Conservation (phyloP, 2,329 filamentous ascomycete genomes). For the Phialocephala sp. region DNA sequence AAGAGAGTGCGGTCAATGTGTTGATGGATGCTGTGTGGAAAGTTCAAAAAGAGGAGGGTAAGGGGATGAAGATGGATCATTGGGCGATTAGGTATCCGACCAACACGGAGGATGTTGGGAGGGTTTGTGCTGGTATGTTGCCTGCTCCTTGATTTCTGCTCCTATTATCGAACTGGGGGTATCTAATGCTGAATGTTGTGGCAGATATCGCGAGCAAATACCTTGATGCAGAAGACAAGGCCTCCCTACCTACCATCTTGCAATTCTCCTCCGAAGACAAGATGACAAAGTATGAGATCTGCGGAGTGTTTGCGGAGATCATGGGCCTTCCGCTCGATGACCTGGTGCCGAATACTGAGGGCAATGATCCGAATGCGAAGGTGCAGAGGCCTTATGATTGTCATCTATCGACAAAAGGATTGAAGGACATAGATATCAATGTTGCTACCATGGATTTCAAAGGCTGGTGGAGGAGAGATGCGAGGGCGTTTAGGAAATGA, state of each 20-base stretch:
- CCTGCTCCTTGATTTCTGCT: conserved; percentile 20
- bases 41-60: conserved; percentile 63
- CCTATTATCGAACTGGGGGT: conserved; percentile 5
- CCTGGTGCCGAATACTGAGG: conserved; percentile 72
- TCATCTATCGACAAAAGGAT: conserved; percentile 77
- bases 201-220: conserved; percentile 76
- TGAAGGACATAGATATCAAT: conserved; percentile 77
- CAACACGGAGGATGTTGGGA: conserved; percentile 84
- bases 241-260: conserved; percentile 69
- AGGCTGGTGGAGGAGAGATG: conserved; percentile 78
- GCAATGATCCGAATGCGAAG: conserved; percentile 68
- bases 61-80: conserved; percentile 79
- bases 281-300: conserved; percentile 91
- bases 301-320: conserved; percentile 76
- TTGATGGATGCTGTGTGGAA: conserved; percentile 80
- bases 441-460: conserved; percentile 76
- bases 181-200: conserved; percentile 17
- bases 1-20: conserved; percentile 83
- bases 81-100: conserved; percentile 87
- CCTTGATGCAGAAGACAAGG: conserved; percentile 53
- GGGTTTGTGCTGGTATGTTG: conserved; percentile 71
- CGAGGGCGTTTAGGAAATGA: conserved; percentile 56
- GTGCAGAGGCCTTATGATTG: conserved; percentile 87
- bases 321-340: conserved; percentile 74
- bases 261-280: conserved; percentile 88